Base-by-base conservation (phyloP, 805 yeast genomes). In the Danielia oregonensis region DNA sequence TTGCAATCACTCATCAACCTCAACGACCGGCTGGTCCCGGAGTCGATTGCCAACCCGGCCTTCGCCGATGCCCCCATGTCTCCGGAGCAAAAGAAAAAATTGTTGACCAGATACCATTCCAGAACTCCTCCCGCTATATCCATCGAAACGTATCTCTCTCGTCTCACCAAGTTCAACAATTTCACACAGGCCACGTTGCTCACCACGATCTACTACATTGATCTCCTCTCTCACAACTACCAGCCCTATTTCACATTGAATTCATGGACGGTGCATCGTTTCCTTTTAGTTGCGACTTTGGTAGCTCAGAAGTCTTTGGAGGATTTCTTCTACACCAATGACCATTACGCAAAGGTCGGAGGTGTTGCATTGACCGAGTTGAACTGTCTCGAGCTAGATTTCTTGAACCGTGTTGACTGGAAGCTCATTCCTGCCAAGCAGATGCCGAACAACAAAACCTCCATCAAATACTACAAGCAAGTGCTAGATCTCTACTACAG, bases 281-380 rank as follows among this genome's bases (percentile, higher is more conserved):
- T 88, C 51, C 61, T 91, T 34, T 68, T 91, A 26, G 89, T 96
- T 0, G 93, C 96, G 1, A 88, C 96, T 0, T 85, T 94, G 40
- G 78, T 91, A 2, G 95, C 93, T 0, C 81, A 91, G 44, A 91
- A 91, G 56, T 91, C 95, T 1, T 70, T 88, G 44, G 88, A 96
- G 59, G 98, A 91, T 61, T 82, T 89, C 17, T 91, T 93, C 59
- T 89, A 93, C 61, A 87, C 96, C 11, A 91, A 89, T 59, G 74
- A 82, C 29, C 96, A 93, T 58, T 91, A 93, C 52, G 95, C 97
- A 9, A 85, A 84, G 55, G 97, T 93, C 13, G 98, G 98, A 3
- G 97, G 98, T 40, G 83, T 88, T 4, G 86, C 86, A 27, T 64
- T 82, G 30, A 72, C 79, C 39, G 97, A 88, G 54, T 66, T 89